These are phyloP conservation scores for Hippophae gyantsensis DNA, from an alignment of 306 rosid genomes.

Conservation along the genomic window DNA sequence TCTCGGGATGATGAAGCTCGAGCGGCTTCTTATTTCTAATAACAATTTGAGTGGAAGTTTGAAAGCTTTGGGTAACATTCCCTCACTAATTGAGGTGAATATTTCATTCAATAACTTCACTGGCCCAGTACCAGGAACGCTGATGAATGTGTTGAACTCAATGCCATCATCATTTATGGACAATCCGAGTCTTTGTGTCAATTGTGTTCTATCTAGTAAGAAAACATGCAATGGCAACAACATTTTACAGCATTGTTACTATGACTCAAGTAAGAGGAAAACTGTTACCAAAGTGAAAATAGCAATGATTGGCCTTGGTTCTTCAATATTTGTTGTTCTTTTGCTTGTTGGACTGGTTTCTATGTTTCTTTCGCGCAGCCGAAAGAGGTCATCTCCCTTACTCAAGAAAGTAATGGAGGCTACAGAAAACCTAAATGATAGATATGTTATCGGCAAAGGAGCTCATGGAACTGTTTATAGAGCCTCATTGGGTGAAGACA, in stretches of 20 bases:
- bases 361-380: conserved; percentile 11
- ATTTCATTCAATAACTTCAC: conserved; percentile 57
- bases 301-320: conserved; percentile 51
- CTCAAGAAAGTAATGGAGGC: conserved; percentile 50
- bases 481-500: conserved; percentile 36
- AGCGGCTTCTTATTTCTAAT: conserved; percentile 44
- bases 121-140: conserved; percentile 45
- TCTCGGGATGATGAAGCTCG: conserved; percentile 13
- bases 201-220: conserved; percentile 27
- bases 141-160: conserved; percentile 37
- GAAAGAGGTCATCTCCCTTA: conserved; percentile 33
- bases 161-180: conserved; percentile 39
- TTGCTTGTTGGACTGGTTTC: conserved; percentile 33
- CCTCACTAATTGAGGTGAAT: conserved; percentile 35
- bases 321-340: conserved; percentile 27
- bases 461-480: conserved; percentile 80
- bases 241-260: conserved; percentile 40
- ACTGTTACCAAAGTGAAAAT: conserved; percentile 31
- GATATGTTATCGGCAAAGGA: conserved; percentile 64
- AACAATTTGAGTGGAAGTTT: conserved; percentile 70
- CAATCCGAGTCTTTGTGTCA: conserved; percentile 53
- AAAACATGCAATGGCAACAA: conserved; percentile 22
- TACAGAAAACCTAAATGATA: conserved; percentile 48
- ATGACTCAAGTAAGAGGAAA: conserved; percentile 18
- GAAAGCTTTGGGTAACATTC: conserved; percentile 30